Percentiles rank a stretch among this genome's conserved stretches.
Evolutionary conservation across 352 stramenopile species (phyloP).

Genomic region (Phytophthora kernoviae): DNA sequence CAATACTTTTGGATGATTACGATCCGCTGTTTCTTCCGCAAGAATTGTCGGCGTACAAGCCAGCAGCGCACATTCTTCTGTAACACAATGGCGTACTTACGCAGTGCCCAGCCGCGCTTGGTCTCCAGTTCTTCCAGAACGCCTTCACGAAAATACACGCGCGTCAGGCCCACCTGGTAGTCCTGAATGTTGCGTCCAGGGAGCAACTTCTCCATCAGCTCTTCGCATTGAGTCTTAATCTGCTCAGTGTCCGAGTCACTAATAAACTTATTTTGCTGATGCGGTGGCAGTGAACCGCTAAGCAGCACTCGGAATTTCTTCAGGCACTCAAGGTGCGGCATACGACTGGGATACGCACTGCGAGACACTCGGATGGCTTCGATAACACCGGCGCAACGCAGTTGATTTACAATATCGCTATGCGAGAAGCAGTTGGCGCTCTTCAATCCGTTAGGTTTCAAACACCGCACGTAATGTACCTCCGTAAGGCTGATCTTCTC

Average conservation of each 20-base stretch:
- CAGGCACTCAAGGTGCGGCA: constrained; percentile 77
- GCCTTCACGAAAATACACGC: constrained; percentile 87
- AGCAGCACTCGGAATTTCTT: constrained; percentile 81
- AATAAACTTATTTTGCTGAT: constrained; percentile 32
- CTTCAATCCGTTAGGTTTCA: constrained; percentile 85
- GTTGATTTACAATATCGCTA: constrained; percentile 77
- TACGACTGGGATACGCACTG: constrained; percentile 83
- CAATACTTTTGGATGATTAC: constrained; percentile 78
- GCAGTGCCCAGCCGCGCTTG: constrained; percentile 71
- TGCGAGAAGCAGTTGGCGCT: constrained; percentile 76
- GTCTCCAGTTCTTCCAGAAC: constrained; percentile 82
- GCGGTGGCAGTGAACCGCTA: constrained; percentile 30
- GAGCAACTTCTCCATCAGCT: constrained; percentile 72
- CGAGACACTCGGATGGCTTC: constrained; percentile 87
- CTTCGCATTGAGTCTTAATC: constrained; percentile 62
- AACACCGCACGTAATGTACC: constrained; percentile 86
- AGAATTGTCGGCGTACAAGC: constrained; percentile 57
- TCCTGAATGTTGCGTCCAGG: constrained; percentile 78
- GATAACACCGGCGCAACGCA: constrained; percentile 86
- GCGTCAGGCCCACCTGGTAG: constrained; percentile 85
- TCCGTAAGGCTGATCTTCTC: constrained; percentile 87
- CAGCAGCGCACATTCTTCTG: constrained; percentile 79
- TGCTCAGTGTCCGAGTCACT: constrained; percentile 55
- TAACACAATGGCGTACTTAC: constrained; percentile 72
- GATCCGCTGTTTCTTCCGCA: constrained; percentile 47